A percentile compares a stretch with the other conserved stretches of the same genome.
phyloP scores from a whole-genome alignment of 495 filamentous ascomycete genomes.

The Daldinia decipiens region DNA sequence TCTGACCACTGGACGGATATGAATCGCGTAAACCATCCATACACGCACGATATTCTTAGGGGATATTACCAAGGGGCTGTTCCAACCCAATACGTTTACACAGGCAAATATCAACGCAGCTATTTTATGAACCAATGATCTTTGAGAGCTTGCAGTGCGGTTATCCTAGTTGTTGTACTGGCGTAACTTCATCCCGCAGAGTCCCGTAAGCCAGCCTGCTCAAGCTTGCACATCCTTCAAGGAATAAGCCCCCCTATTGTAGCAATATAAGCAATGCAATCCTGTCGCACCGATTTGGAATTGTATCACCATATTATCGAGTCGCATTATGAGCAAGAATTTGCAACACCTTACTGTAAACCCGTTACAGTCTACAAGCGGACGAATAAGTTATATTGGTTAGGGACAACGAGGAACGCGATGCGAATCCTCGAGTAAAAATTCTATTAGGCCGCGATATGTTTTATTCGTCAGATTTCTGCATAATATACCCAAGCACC shows the following conservation, averaged over 20 bases:
- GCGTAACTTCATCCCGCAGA: constrained; percentile 41
- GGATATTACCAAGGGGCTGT: constrained; percentile 21
- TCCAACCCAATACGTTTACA: constrained; percentile 28
- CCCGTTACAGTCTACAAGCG: background rate
- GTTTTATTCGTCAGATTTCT: background rate
- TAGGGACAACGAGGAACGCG: background rate
- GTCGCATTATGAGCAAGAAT: constrained; percentile 32
- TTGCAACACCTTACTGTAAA: constrained; percentile 25
- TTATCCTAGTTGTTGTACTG: constrained; percentile 42
- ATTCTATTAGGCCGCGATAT: background rate
- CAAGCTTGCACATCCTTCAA: constrained; percentile 32
- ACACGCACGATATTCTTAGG: constrained; percentile 19
- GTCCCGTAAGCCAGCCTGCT: constrained; percentile 41
- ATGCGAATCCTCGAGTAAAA: constrained; percentile 2
- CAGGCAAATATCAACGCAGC: constrained; percentile 39
- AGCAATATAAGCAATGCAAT: constrained; percentile 36
- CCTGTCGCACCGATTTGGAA: constrained; percentile 37
- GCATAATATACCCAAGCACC: background rate
- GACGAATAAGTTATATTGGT: background rate
- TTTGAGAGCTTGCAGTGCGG: constrained; percentile 20
- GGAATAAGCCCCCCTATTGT: constrained; percentile 26
- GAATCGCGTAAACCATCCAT: constrained; percentile 22
- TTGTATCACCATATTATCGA: constrained; percentile 36
- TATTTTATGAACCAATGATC: constrained; percentile 30
- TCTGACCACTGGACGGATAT: constrained; percentile 3